Conservation (phyloP, 345 rosid species). For the Isatis tinctoria region DNA sequence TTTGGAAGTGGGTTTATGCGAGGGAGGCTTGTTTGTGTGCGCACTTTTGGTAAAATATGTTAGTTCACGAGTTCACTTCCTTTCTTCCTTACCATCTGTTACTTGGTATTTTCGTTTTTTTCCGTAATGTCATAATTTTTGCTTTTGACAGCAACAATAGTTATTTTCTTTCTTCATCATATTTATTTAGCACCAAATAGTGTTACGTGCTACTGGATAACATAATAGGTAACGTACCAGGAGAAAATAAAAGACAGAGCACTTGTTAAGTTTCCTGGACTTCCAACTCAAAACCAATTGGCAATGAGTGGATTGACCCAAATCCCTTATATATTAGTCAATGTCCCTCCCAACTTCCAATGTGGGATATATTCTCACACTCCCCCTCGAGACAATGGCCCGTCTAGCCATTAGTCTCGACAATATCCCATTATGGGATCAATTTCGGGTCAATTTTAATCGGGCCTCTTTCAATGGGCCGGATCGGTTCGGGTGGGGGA, state of each 20-base stretch:
- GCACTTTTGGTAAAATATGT: neutral
- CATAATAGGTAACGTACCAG: neutral
- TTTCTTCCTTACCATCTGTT: neutral
- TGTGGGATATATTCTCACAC: too few species aligned
- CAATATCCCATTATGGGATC: too few species aligned
- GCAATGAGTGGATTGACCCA: too few species aligned
- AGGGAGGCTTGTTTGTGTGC: neutral
- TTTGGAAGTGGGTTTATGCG: neutral
- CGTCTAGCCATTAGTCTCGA: too few species aligned
- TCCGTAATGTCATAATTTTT: neutral
- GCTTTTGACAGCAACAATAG: neutral
- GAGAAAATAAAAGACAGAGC: neutral
- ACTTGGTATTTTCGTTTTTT: neutral
- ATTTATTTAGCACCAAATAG: neutral
- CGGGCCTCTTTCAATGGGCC: too few species aligned
- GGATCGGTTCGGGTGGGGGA: too few species aligned
- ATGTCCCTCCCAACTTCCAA: too few species aligned
- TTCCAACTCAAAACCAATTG: too few species aligned
- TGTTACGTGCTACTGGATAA: neutral
- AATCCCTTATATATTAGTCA: too few species aligned
- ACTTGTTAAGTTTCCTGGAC: too few species aligned
- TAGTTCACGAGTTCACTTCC: constrained; percentile 13
- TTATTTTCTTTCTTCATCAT: neutral
- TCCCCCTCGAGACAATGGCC: too few species aligned
- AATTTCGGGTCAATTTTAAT: too few species aligned